phyloP scores from a whole-genome alignment of 164 flowering plant genomes.

The Magnolia kwangsiensis region DNA sequence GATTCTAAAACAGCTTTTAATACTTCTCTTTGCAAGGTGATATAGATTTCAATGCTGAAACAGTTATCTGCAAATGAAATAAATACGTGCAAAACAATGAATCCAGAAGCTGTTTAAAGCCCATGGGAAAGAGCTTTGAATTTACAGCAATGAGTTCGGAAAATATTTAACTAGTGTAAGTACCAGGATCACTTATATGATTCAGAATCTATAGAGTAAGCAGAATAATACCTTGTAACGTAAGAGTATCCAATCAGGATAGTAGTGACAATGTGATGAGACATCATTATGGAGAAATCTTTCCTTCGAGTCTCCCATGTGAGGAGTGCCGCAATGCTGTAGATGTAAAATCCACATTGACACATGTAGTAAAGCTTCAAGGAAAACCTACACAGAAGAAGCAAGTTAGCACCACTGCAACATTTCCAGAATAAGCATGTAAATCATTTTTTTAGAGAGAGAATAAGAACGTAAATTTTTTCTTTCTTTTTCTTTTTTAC shows the following conservation, averaged over 20 bases:
- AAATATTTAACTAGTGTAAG: no score
- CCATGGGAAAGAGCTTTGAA: no score
- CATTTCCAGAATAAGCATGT: background rate
- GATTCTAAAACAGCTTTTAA: no score
- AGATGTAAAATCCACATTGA: slow-evolving; percentile 90
- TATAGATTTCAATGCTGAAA: no score
- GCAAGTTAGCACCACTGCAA: background rate
- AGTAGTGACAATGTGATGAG: slow-evolving; percentile 86
- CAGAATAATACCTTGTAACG: slow-evolving; percentile 50
- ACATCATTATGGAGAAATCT: slow-evolving; percentile 94
- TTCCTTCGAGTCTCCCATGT: slow-evolving; percentile 93
- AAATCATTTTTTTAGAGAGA: no score
- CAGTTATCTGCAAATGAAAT: no score
- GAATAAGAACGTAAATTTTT: no score
- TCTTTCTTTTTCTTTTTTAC: no score
- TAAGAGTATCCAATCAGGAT: slow-evolving; percentile 68
- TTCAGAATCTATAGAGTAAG: background rate
- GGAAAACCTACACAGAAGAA: slow-evolving; percentile 44
- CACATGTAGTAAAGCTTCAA: slow-evolving; percentile 78
- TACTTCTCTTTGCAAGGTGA: no score
- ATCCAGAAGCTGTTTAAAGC: no score
- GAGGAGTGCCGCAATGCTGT: slow-evolving; percentile 77
- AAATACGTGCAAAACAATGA: no score
- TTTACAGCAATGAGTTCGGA: no score
- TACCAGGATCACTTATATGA: background rate